Evolutionary conservation across 2,329 filamentous ascomycete species (phyloP), one percentile per base, ranked within the genome.

Genomic region (Penicillium sp.): DNA sequence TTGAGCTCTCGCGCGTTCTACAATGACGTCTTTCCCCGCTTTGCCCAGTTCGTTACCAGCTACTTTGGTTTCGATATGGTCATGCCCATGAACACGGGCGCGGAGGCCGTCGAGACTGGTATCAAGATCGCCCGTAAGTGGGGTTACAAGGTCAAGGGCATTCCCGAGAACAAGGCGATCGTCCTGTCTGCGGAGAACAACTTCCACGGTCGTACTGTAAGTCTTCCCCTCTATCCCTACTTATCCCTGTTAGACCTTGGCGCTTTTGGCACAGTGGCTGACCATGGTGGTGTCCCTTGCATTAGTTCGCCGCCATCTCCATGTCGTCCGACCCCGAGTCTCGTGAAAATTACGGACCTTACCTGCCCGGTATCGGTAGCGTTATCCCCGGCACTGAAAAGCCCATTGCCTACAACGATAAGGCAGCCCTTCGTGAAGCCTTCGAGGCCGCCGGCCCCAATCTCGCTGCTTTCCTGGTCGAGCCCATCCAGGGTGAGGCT

Each of bases 21-120:
- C 82, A 99, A 97, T 72, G 93, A 97, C 78, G 94, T 97, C 58
- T 97, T 97, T 77, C 93, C 93, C 53, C 86, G 88, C 60, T 97
- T 95, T 81, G 93, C 93, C 6, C 87, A 96, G 76, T 96, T 94
- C 76, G 87, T 96, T 59, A 92, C 89, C 63, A 76, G 84, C 61
- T 86, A 89, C 70, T 96, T 96, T 72, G 91, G 90, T 57, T 97
- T 95, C 71, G 93, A 97, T 74, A 96, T 96, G 93, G 90, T 96
- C 31, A 76, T 97, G 72, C 93, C 93, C 60, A 96, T 97, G 92
- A 96, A 96, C 79, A 97, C 93, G 2, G 93, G 93, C 53, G 93
- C 93, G 21, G 93, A 97, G 76, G 93, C 93, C 8, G 91, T 96
- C 33, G 93, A 97, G 81, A 96, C 93, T 0, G 92, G 88, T 12